A percentile compares a stretch with the other conserved stretches of the same genome.
Evolutionary conservation across 2,329 filamentous ascomycete genomes (phyloP).

Genomic region (Didymella pomorum): DNA sequence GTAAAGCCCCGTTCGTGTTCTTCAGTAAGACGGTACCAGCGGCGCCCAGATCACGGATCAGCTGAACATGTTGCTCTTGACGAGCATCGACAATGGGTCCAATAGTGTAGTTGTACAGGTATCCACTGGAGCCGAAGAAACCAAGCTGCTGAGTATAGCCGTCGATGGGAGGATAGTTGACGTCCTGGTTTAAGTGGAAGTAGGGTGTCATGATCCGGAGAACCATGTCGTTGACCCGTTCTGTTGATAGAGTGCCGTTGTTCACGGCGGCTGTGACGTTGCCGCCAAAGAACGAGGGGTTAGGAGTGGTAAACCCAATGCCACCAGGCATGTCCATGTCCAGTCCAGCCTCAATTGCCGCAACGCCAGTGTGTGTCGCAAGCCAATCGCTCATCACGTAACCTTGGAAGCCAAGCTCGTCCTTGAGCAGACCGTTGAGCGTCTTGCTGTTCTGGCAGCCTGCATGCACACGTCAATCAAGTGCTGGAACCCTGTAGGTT

Average conservation of each 20-base stretch:
- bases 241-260: conserved; percentile 52
- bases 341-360: conserved; percentile 57
- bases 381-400: conserved; percentile 57
- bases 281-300: conserved; percentile 45
- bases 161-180: conserved; percentile 48
- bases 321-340: conserved; percentile 57
- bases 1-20: conserved; percentile 49
- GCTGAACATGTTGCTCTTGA: conserved; percentile 44
- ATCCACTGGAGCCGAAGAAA: conserved; percentile 31
- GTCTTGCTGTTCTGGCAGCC: conserved; percentile 49
- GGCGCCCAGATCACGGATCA: conserved; percentile 35
- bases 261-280: conserved; percentile 50
- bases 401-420: conserved; percentile 60
- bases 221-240: conserved; percentile 57
- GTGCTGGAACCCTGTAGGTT: too few species aligned
- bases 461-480: not conserved
- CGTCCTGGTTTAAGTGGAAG: conserved; percentile 53
- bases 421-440: conserved; percentile 60
- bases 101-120: conserved; percentile 42
- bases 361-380: conserved; percentile 40
- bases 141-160: conserved; percentile 33
- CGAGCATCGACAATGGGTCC: conserved; percentile 51
- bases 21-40: conserved; percentile 4
- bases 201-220: conserved; percentile 57
- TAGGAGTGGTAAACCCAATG: conserved; percentile 27